Base-by-base conservation (phyloP, 768 basidiomycete genomes). In the Panus rudis region DNA sequence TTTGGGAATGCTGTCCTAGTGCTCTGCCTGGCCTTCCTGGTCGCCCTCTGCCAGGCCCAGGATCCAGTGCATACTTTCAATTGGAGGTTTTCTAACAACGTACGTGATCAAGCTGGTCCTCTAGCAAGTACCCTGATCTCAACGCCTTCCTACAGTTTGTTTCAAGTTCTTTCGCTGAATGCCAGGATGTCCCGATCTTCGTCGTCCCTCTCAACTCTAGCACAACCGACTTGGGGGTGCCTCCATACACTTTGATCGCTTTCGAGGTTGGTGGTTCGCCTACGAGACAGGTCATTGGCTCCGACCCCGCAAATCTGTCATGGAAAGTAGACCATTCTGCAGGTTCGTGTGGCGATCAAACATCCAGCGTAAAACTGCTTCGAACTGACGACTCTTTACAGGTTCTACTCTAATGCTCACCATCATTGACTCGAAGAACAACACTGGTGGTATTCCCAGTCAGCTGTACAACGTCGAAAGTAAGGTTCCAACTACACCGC, bases 211-310 rank as follows among this genome's bases (percentile, higher is more conserved):
- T 56, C 28, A 53, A 51, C 31, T 22, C 47, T 26, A 50, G 48
- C 5, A 51, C 55, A 22, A 41, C 49, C 11, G 52, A 45, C 16
- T 31, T 53, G 22, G 62, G 58, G 3, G 39, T 44, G 2, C 61
- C 64, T 4, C 70, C 69, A 2, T 75, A 67, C 45, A 65, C 65
- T 47, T 58, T 74, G 58, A 58, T 73, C 12, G 66, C 69, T 1
- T 65, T 69, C 34, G 63, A 67, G 33, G 49, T 61, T 11, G 63
- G 57, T 13, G 67, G 65, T 13, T 58, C 56, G 5, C 61, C 64
- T 1, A 64, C 63, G 6, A 64, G 63, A 8, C 57, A 57, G 2
- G 42, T 61, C 28, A 49, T 72, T 16, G 74, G 70, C 11, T 48
- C 51, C 2, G 56, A 65, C 23, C 54, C 60, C 0, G 50, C 46